phyloP scores from a whole-genome alignment of 441 rosid species.

The Viola pubescens region DNA sequence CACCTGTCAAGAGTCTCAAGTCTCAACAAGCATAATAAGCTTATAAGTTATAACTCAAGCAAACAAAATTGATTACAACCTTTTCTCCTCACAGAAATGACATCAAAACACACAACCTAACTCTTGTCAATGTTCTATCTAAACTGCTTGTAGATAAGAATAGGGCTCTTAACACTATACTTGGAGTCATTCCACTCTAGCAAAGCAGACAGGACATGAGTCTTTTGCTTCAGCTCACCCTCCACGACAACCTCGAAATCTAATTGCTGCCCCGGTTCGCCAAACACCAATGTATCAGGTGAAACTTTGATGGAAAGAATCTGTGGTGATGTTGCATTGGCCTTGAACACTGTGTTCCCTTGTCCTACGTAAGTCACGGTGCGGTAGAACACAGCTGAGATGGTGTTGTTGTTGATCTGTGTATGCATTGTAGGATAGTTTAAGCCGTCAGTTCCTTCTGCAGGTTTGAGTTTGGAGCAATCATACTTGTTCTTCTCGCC shows the following conservation, averaged over 20 bases:
- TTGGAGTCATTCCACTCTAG: conserved; percentile 56
- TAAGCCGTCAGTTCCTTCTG: conserved; percentile 31
- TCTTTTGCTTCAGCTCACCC: conserved; percentile 26
- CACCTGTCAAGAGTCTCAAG: too few species aligned
- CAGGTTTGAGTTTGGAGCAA: conserved; percentile 37
- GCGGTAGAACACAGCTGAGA: conserved; percentile 36
- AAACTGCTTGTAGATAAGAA: conserved; percentile 27
- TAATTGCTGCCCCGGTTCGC: conserved; percentile 25
- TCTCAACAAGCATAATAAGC: too few species aligned
- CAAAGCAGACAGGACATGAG: conserved; percentile 35
- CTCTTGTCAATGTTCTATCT: background rate
- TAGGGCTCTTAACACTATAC: conserved; percentile 52
- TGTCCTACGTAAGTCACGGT: conserved; percentile 41
- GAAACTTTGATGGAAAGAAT: conserved; percentile 33
- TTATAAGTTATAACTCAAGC: too few species aligned
- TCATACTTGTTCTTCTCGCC: conserved; percentile 33
- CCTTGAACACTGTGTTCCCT: conserved; percentile 30
- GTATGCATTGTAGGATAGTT: conserved; percentile 64
- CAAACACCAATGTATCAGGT: conserved; percentile 28
- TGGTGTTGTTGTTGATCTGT: conserved; percentile 23
- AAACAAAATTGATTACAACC: too few species aligned
- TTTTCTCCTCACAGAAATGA: too few species aligned
- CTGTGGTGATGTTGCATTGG: conserved; percentile 25
- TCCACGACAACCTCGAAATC: conserved; percentile 40
- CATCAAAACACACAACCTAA: too few species aligned